Evolutionary conservation across 1,139 yeast species (phyloP), one percentile per base, ranked within the genome.

Genomic region (Sugiyamaella pinicola): DNA sequence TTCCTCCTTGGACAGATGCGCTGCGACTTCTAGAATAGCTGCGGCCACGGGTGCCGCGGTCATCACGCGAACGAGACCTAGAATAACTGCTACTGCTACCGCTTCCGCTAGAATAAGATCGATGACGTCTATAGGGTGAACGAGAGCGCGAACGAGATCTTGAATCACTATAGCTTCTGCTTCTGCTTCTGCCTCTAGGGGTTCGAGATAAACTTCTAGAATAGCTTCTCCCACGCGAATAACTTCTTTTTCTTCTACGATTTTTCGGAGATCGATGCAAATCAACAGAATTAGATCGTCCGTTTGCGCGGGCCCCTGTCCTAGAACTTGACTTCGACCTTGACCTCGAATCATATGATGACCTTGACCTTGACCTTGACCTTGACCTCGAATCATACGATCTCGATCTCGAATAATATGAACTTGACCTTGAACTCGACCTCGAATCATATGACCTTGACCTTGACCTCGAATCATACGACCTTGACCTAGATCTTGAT

Each of bases 401-500:
- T 34, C 58, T 18, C 10, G 64, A 52, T 19, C 52, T 44, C 1
- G 58, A 52, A 4, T 39, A 17, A 10, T 61, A 54, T 15, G 63
- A 58, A 7, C 52, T 44, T 9, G 60, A 46, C 41, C 54, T 29
- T 4, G 62, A 49, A 28, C 63, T 53, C 10, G 60, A 49, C 19
- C 59, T 19, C 10, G 60, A 56, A 22, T 38, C 28, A 54, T 8
- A 55, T 22, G 61, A 58, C 10, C 55, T 29, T 10, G 61, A 56
- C 19, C 49, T 37, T 12, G 58, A 57, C 18, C 26, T 28, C 26
- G 44, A 40, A 40, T 29, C 38, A 42, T 45, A 40, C n/a, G 58
- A 56, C 66, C 55, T 61, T 65, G 58, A 49, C 18, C 46, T 17
- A n/a, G 55, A 37, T 22, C 52, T 12, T 15, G 53, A 43, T 13